Evolutionary conservation across 805 yeast species (phyloP).

Genomic region (Candida endomychidarum): DNA sequence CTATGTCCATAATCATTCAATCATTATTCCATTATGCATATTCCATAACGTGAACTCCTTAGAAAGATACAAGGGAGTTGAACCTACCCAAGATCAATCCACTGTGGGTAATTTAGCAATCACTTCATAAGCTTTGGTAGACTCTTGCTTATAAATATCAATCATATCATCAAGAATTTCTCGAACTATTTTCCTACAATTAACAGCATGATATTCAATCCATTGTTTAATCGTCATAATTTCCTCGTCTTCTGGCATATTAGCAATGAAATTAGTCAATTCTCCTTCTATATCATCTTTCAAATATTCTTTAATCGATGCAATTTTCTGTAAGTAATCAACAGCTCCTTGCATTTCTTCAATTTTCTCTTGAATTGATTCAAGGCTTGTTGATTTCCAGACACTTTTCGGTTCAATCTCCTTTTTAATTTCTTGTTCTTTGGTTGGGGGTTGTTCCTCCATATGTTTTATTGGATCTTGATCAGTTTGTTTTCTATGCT

Average conservation of each 20-base stretch:
- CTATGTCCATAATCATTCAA: too few species aligned
- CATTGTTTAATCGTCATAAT: conserved; percentile 71
- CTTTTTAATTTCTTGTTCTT: too few species aligned
- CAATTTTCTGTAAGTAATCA: conserved; percentile 30
- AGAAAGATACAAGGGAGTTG: too few species aligned
- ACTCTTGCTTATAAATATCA: conserved; percentile 46
- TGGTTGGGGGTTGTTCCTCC: too few species aligned
- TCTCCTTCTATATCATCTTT: conserved; percentile 67
- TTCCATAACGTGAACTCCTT: too few species aligned
- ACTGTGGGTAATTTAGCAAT: conserved; percentile 15
- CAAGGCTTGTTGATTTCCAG: conserved; percentile 4
- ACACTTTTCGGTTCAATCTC: neutral
- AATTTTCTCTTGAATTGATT: conserved; percentile 15
- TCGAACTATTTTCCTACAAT: conserved; percentile 49
- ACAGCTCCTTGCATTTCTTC: conserved; percentile 36
- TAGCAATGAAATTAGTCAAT: conserved; percentile 59
- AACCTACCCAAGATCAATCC: too few species aligned
- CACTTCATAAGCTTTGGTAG: conserved; percentile 46
- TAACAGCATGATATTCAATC: conserved; percentile 56
- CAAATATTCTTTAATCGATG: conserved; percentile 40
- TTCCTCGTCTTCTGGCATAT: conserved; percentile 69
- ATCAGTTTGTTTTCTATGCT: neutral
- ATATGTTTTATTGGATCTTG: too few species aligned
- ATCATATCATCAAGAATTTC: conserved; percentile 50
- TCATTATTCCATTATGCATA: too few species aligned